Evolutionary conservation across 2,329 filamentous ascomycete genomes (phyloP).

Genomic region (Anthostomella pinea): DNA sequence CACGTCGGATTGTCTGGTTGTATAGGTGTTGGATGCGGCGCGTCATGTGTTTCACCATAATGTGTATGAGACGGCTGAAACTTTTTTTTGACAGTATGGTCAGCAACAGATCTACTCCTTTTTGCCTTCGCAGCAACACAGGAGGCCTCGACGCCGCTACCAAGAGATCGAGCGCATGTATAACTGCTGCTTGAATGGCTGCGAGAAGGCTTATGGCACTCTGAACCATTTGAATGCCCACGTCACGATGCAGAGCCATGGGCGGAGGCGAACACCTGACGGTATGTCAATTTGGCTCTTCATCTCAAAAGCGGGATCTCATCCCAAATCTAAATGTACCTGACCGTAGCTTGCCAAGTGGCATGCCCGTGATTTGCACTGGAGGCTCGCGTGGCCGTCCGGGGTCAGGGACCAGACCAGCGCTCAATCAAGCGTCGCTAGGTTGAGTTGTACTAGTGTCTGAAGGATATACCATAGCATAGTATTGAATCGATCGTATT

Average conservation of each 20-base stretch:
- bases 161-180: conserved; percentile 99
- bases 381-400: conserved; percentile 4
- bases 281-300: conserved; percentile 71
- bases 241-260: conserved; percentile 98
- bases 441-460: too few species aligned
- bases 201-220: conserved; percentile 97
- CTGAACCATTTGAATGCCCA: conserved; percentile 97
- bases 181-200: conserved; percentile 97
- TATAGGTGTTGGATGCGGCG: too few species aligned
- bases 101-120: conserved; percentile 91
- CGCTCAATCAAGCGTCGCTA: too few species aligned
- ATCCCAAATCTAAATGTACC: neutral
- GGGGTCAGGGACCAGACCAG: too few species aligned
- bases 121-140: conserved; percentile 95
- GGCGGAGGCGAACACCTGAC: conserved; percentile 91
- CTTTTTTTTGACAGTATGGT: conserved; percentile 35
- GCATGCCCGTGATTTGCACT: conserved; percentile 3
- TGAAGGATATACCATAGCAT: neutral
- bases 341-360: neutral
- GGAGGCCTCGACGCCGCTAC: conserved; percentile 86
- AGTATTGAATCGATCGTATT: neutral
- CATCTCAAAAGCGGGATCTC: too few species aligned
- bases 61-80: conserved; percentile 32
- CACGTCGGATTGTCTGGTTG: conserved; percentile 8
- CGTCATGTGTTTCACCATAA: too few species aligned